Percentiles rank a stretch among this genome's conserved stretches.
Evolutionary conservation across 192 early-diverging fungal genomes (phyloP).

Genomic region (Podila epicladia): DNA sequence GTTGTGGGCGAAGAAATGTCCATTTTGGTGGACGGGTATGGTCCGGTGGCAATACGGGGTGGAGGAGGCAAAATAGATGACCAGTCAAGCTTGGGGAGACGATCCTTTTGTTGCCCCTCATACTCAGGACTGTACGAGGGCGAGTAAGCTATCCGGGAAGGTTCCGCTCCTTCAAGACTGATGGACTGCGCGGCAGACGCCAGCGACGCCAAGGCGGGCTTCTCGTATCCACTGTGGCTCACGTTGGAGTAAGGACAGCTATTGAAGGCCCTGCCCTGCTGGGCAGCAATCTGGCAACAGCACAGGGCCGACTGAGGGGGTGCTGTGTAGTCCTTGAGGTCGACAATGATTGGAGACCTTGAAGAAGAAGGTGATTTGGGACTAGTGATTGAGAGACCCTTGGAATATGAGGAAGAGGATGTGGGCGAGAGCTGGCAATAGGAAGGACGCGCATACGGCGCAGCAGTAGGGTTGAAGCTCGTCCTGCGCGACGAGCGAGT

Average conservation of each 20-base stretch:
- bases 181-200: slow-evolving; percentile 2
- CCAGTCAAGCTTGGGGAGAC: background rate
- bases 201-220: background rate
- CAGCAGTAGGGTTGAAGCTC: background rate
- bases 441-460: slow-evolving; percentile 41
- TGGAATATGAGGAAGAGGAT: background rate
- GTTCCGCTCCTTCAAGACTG: background rate
- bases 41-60: background rate
- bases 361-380: slow-evolving; percentile 10
- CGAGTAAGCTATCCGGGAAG: slow-evolving; percentile 42
- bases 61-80: slow-evolving; percentile 1
- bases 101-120: background rate
- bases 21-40: slow-evolving; percentile 14
- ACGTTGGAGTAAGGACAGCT: slow-evolving; percentile 42
- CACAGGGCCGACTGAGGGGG: slow-evolving; percentile 14
- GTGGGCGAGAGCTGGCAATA: slow-evolving; percentile 26
- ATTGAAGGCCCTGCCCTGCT: slow-evolving; percentile 29
- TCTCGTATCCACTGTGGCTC: slow-evolving; percentile 39
- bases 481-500: slow-evolving; percentile 6
- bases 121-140: slow-evolving; percentile 34
- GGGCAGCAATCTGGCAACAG: slow-evolving; percentile 48
- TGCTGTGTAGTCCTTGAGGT: background rate
- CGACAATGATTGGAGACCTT: background rate
- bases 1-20: slow-evolving; percentile 25
- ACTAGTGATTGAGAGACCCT: background rate